Percentiles rank a stretch among this genome's conserved stretches.
Evolutionary conservation across 2,329 filamentous ascomycete species (phyloP).

Genomic region (Thelonectria rubi): DNA sequence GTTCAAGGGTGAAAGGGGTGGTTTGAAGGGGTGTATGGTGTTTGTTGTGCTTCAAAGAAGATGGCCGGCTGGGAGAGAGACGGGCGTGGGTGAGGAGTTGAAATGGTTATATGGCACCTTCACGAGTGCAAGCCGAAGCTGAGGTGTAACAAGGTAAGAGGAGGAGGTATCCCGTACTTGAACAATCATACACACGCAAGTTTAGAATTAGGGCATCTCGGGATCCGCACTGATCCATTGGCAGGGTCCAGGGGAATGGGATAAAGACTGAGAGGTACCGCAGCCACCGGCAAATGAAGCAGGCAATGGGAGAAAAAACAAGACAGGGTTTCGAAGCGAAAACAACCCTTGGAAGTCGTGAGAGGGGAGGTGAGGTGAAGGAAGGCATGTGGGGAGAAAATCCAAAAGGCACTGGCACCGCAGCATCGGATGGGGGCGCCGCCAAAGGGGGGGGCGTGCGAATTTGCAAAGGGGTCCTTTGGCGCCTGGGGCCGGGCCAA

Average conservation of each 20-base stretch:
- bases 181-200: conserved; percentile 15
- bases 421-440: conserved; percentile 35
- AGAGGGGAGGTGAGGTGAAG: conserved; percentile 27
- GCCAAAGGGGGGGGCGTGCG: conserved; percentile 23
- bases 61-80: neutral
- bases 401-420: conserved; percentile 21
- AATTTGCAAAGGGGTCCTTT: conserved; percentile 25
- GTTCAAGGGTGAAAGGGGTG: neutral
- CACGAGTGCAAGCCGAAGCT: conserved; percentile 9
- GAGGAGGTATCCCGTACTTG: conserved; percentile 8
- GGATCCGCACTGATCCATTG: conserved; percentile 27
- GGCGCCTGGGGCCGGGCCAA: conserved; percentile 26
- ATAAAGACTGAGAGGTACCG: conserved; percentile 32
- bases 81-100: neutral
- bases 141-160: conserved; percentile 7
- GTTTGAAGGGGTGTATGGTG: neutral
- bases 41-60: neutral
- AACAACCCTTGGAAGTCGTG: conserved; percentile 26
- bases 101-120: conserved; percentile 8
- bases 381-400: conserved; percentile 31
- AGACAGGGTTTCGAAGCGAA: conserved; percentile 35
- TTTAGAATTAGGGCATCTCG: conserved; percentile 30
- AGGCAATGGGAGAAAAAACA: conserved; percentile 28
- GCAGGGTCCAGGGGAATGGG: conserved; percentile 36
- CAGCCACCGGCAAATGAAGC: conserved; percentile 37